Evolutionary conservation across 2,329 filamentous ascomycete species (phyloP), one percentile per base, ranked within the genome.

Genomic region (Rhynchosporium agropyri): DNA sequence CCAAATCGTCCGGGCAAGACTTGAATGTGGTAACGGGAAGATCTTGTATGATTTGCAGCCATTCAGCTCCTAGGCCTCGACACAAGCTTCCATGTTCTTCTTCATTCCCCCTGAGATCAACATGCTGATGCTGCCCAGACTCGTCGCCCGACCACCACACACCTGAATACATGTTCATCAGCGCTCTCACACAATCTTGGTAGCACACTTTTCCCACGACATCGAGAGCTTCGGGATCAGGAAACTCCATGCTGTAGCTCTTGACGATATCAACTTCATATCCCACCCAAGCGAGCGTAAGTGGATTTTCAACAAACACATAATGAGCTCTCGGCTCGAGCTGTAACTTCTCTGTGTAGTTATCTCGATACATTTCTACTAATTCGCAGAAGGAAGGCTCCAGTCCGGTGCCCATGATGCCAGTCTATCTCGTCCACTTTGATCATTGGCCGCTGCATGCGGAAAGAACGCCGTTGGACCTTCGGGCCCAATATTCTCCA

Each of bases 141-240:
- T 63, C 61, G 38, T 63, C 61, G 28, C 57, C 57, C 4, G 56
- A 56, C 57, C 61, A 63, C 61, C 61, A 63, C 2, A 50, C 38
- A n/a, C 45, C 31, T 13, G 38, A 42, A 26, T 56, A 56, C 53
- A 56, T 56, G 13, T 7, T 12, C 53, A 43, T 43, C 38, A 56
- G 9, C 4, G 7, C 31, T 1, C 3, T 43, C 15, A 56, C 20
- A 31, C 26, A 38, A 31, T 43, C 9, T 28, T 56, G 53, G 42
- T 43, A 56, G 9, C 4, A 9, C 9, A 28, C 36, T n/a, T 38
- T 43, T 5, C 9, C 53, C 28, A 9, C 12, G 9, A n/a, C 10
- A n/a, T 29, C 20, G 12, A 43, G 9, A n/a, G 20, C 10, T 29
- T 7, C 10, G 8, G 53, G 38, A 43, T 38, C 8, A 13, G 56